Percentiles rank a stretch among this genome's conserved stretches.
These are phyloP conservation scores for Lactuca saligna DNA, from an alignment of 129 eudicot genomes.

Conservation along the genomic window DNA sequence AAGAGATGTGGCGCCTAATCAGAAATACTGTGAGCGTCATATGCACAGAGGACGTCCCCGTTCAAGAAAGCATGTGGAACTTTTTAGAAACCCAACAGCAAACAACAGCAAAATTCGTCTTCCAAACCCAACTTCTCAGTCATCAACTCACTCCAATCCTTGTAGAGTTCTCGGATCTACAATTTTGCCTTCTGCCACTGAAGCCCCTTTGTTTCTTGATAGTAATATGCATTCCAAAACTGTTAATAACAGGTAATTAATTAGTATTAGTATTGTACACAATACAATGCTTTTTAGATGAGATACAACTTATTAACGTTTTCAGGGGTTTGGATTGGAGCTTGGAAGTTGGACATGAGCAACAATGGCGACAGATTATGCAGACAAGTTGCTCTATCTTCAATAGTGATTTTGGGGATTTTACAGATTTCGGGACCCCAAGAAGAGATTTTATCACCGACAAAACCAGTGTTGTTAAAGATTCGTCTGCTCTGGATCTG, in stretches of 20 bases:
- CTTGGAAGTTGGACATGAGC: conserved; percentile 36
- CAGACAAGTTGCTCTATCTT: conserved; percentile 27
- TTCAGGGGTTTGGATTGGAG: conserved; percentile 46
- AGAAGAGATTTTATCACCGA: conserved; percentile 13
- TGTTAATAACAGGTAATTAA: neutral
- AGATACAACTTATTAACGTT: too few species aligned
- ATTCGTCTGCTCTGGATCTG: conserved; percentile 32
- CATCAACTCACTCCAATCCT: neutral
- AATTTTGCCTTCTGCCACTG: conserved; percentile 12
- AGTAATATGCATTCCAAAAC: conserved; percentile 14
- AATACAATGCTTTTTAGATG: too few species aligned
- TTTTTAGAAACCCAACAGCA: too few species aligned
- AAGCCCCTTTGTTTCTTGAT: conserved; percentile 13
- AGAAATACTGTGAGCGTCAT: conserved; percentile 71
- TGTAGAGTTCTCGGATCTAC: conserved; percentile 16
- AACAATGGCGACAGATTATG: conserved; percentile 46
- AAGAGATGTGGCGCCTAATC: conserved; percentile 62
- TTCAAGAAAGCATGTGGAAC: conserved; percentile 93
- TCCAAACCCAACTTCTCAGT: too few species aligned
- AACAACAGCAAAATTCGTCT: too few species aligned
- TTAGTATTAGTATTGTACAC: too few species aligned
- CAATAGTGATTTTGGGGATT: conserved; percentile 27
- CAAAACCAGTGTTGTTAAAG: conserved; percentile 15
- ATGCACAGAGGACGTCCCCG: conserved; percentile 59
- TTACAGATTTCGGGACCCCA: conserved; percentile 23